Base-by-base conservation (phyloP, 106 monocot species). In the Dendrobium chrysotoxum region DNA sequence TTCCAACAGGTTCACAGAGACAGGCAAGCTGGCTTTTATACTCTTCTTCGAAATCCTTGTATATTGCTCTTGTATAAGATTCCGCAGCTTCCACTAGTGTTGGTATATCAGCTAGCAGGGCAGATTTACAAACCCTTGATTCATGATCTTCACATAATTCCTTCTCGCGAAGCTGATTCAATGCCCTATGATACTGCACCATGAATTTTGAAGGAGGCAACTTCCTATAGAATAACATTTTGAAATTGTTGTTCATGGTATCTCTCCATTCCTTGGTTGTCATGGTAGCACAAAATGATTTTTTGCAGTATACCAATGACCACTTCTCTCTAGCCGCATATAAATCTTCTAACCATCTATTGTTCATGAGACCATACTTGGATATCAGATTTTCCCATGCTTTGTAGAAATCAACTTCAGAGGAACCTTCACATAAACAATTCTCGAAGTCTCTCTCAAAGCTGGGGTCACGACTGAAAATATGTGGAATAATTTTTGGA, bases 21-120 rank as follows among this genome's bases (percentile, higher is more conserved):
- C 86, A 87, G 23, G 85, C 79, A 61, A 89, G 89, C 79, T 89
- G 89, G 44, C 82, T 83, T 64, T 84, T 90, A 77, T 87, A 87
- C 75, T 87, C 86, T 20, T 82, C 64, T 78, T 90, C 89, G 53
- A 90, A 90, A 67, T 90, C 89, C 65, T 53, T 78, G 74, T 85
- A 90, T 21, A 90, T 44, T 16, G 28, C 76, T 31, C 82, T 77
- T 17, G 89, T 90, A 42, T 90, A 90, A n/a, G 80, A 85, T 80
- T 90, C 84, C 16, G 87, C 82, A 45, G 87, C 89, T 81, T 85
- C 80, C 30, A 57, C 72, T 16, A 87, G 70, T 66, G 83, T 84
- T 30, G 89, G 89, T 55, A 90, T 40, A 39, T 87, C 87, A 17
- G 82, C 87, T 38, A 89, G 61, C 28, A 84, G 75, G 47, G 70